Evolutionary conservation across 805 yeast species (phyloP), one percentile per base, ranked within the genome.

Genomic region (Crinitomyces ghanaensis): DNA sequence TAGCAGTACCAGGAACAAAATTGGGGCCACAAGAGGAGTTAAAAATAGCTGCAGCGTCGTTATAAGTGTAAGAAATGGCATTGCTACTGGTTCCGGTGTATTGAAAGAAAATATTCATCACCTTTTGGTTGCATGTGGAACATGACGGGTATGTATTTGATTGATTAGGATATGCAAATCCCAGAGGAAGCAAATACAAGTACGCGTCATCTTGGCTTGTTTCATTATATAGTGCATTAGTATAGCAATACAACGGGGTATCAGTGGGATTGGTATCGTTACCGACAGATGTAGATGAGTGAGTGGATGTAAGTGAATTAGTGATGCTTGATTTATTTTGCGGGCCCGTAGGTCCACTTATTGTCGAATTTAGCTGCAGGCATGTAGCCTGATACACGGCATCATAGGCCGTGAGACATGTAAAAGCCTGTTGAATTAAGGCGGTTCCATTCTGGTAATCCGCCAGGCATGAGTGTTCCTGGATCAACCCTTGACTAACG

Each of bases 101-200:
- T 18, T 28, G 27, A 32, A 40, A 39, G 36, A 41, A 51, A 26
- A 51, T 31, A 6, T 42, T 39, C 54, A 52, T 45, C 19, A 51
- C 34, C 18, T 39, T 26, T 28, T 37, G 35, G 8, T 49, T 43
- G 33, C 57, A 52, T 7, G 30, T 28, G 8, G 49, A 34, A 34
- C 57, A 52, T 3, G 47, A 27, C 1, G 52, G 47, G 2, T 31
- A 28, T 2, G 39, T 26, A 2, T 34, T 37, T n/a, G n/a, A n/a
- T 16, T 11, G 16, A 17, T 36, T 36, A 13, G 57, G 57, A 26
- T 43, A 43, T 6, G 42, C 25, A 8, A 43, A 40, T 12, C 51
- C 57, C 19, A 52, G 40, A 6, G 57, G 54, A 25, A 52, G 38
- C 20, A 48, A 46, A 33, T 51, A 52, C 22, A 52, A 40, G 31